These are phyloP conservation scores for Metschnikowia lachancei DNA, from an alignment of 805 yeast genomes.

Conservation along the genomic window DNA sequence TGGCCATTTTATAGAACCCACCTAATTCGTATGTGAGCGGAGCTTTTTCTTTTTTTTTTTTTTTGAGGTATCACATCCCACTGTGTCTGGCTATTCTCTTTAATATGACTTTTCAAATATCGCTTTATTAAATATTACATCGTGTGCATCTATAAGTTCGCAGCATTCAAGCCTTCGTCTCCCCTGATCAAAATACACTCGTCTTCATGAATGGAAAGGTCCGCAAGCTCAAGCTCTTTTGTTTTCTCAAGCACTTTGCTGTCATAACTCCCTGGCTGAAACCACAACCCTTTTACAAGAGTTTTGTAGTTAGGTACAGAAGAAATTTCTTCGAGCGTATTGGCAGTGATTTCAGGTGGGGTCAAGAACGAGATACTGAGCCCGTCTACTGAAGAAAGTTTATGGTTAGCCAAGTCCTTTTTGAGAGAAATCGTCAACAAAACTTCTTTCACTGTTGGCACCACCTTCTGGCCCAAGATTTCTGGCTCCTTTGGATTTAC, in stretches of 20 bases:
- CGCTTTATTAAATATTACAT: constrained; percentile 1
- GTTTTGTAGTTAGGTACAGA: constrained; percentile 39
- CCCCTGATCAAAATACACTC: constrained; percentile 75
- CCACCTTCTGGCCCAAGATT: constrained; percentile 46
- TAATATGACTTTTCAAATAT: not conserved
- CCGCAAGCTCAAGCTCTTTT: constrained; percentile 32
- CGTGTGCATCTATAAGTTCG: constrained; percentile 40
- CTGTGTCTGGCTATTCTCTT: too few relatives aligned
- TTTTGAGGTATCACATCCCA: too few relatives aligned
- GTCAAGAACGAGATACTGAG: constrained; percentile 68
- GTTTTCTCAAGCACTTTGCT: constrained; percentile 45
- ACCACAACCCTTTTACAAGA: constrained; percentile 63
- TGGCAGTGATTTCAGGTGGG: constrained; percentile 59
- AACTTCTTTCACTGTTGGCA: constrained; percentile 29
- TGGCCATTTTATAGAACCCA: not conserved
- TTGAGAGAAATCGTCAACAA: constrained; percentile 21
- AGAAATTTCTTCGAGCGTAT: constrained; percentile 35
- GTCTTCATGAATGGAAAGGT: constrained; percentile 44
- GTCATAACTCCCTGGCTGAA: constrained; percentile 80
- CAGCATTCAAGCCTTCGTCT: constrained; percentile 44
- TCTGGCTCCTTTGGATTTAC: constrained; percentile 55
- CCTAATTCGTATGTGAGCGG: not conserved
- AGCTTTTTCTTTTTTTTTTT: too few relatives aligned
- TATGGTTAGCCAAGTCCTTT: constrained; percentile 24
- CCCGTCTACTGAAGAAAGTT: constrained; percentile 38